A percentile compares a stretch with the other conserved stretches of the same genome.
Conservation (phyloP, 208 protist species). For the Tetramitus jugosus region DNA sequence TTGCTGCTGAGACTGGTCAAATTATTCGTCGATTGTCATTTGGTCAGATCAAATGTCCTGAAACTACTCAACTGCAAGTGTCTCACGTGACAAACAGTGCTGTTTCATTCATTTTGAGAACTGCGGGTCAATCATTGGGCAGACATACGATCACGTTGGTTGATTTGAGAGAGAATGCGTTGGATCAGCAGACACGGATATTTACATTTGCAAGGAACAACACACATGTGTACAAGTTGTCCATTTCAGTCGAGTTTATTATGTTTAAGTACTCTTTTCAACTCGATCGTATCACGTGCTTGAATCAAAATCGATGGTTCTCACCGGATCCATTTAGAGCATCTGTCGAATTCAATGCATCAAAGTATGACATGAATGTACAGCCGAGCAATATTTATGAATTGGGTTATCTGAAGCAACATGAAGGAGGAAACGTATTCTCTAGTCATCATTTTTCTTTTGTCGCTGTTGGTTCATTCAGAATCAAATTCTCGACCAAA, state of each 20-base stretch:
- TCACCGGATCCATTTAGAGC: not conserved
- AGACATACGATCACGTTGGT: not conserved
- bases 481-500: not conserved
- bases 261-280: not conserved
- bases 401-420: not conserved
- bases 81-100: not conserved
- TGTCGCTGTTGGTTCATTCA: not conserved
- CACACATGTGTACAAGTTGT: not conserved
- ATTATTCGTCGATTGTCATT: not conserved
- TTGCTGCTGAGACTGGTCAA: not conserved
- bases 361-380: not conserved
- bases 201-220: not conserved
- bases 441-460: conserved; percentile 9
- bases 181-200: not conserved
- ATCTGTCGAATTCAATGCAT: not conserved
- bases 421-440: not conserved
- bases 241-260: not conserved
- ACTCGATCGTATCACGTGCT: not conserved
- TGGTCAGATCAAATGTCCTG: not conserved
- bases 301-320: not conserved
- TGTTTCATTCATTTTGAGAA: not conserved
- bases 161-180: not conserved
- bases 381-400: not conserved
- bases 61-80: not conserved
- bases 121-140: not conserved